These are phyloP conservation scores for Omphalea diandra DNA, from an alignment of 441 rosid genomes.

Conservation along the genomic window DNA sequence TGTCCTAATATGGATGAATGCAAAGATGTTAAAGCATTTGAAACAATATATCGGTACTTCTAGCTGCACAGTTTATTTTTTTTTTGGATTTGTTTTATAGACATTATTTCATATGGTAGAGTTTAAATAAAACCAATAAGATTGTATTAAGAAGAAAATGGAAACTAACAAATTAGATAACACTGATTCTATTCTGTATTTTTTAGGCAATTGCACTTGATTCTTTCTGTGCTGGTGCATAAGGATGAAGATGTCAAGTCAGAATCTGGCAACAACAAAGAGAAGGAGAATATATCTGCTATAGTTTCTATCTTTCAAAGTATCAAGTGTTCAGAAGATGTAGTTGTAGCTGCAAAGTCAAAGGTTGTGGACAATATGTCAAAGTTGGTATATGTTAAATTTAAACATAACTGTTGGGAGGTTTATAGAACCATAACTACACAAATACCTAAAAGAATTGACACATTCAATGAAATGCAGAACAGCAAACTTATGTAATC, in stretches of 20 bases:
- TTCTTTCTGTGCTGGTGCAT: conserved; percentile 65
- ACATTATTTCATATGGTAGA: not conserved
- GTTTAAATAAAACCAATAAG: not conserved
- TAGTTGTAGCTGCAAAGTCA: conserved; percentile 64
- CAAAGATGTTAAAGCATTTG: conserved; percentile 89
- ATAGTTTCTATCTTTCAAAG: conserved; percentile 57
- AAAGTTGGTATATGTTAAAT: conserved; percentile 16
- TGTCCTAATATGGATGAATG: conserved; percentile 82
- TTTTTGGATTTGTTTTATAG: conserved; percentile 8
- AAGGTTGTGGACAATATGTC: conserved; percentile 54
- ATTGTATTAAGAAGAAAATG: not conserved
- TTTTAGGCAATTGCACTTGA: conserved; percentile 78
- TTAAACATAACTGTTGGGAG: not conserved
- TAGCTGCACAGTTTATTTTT: conserved; percentile 15
- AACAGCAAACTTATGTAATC: conserved; percentile 21
- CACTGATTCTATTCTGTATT: conserved; percentile 15
- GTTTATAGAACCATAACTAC: conserved; percentile 10
- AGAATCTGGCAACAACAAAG: conserved; percentile 56
- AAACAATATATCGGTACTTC: conserved; percentile 69
- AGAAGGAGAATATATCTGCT: conserved; percentile 57
- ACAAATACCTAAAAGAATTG: not conserved
- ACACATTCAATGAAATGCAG: not conserved
- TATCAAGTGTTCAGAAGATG: conserved; percentile 82
- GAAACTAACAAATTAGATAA: not conserved
- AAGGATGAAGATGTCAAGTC: conserved; percentile 87